These are phyloP conservation scores for Graphilbum ipis-grandicollis DNA, from an alignment of 2,329 filamentous ascomycete species.

Conservation along the genomic window DNA sequence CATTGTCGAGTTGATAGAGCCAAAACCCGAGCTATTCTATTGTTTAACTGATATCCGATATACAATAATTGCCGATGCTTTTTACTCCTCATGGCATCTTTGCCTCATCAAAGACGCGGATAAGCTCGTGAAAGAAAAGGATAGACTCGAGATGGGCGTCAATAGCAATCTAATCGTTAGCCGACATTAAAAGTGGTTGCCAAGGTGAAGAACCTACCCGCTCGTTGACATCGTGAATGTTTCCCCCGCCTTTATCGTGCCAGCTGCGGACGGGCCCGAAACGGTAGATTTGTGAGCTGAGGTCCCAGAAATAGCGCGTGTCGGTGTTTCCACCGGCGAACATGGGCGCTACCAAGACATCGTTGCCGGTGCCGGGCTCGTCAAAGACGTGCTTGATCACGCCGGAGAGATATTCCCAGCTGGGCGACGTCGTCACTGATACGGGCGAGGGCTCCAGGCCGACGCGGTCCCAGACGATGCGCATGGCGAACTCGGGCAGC, in stretches of 20 bases:
- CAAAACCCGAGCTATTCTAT: no score
- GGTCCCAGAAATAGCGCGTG: slow-evolving; percentile 26
- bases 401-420: background rate
- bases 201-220: no score
- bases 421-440: background rate
- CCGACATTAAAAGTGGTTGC: no score
- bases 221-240: slow-evolving; percentile 22
- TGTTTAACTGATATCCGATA: no score
- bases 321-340: slow-evolving; percentile 31
- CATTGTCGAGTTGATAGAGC: no score
- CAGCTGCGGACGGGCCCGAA: slow-evolving; percentile 25
- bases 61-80: no score
- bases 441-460: background rate
- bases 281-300: slow-evolving; percentile 29
- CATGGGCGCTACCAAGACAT: slow-evolving; percentile 32
- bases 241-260: slow-evolving; percentile 13
- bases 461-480: background rate
- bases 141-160: slow-evolving; percentile 1
- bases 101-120: slow-evolving; percentile 1
- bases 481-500: background rate
- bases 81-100: no score
- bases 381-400: slow-evolving; percentile 2
- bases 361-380: slow-evolving; percentile 17
- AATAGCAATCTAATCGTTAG: background rate
- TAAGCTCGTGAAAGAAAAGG: slow-evolving; percentile 1